These are phyloP conservation scores for Fusarium foetens DNA, from an alignment of 2,329 filamentous ascomycete genomes.

Conservation along the genomic window DNA sequence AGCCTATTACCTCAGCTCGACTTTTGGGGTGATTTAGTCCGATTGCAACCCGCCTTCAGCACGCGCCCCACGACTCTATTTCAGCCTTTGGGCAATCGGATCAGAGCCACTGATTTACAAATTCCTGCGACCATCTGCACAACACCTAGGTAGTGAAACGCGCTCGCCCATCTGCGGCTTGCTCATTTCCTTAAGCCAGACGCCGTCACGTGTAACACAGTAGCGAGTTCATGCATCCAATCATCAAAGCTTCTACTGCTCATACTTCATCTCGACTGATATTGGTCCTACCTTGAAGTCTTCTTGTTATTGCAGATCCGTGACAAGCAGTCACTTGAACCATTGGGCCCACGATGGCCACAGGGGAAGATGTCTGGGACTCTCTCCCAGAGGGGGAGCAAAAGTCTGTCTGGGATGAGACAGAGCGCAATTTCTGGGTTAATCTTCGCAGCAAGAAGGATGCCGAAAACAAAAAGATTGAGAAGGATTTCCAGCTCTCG, in stretches of 20 bases:
- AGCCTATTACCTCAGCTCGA: conserved; percentile 23
- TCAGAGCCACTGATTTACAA: conserved; percentile 33
- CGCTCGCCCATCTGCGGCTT: neutral
- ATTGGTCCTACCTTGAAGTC: neutral
- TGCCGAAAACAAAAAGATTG: conserved; percentile 35
- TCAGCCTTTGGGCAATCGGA: conserved; percentile 35
- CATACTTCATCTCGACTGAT: neutral
- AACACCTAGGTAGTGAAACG: conserved; percentile 20
- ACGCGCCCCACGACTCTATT: conserved; percentile 39
- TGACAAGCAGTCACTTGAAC: neutral
- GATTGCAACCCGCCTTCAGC: conserved; percentile 31
- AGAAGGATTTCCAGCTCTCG: conserved; percentile 42
- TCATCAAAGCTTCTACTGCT: conserved; percentile 2
- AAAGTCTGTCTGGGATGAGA: conserved; percentile 50
- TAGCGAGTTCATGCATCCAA: conserved; percentile 11
- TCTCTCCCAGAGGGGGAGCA: conserved; percentile 48
- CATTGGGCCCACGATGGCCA: conserved; percentile 32
- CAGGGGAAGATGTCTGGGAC: conserved; percentile 44
- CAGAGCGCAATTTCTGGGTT: conserved; percentile 51
- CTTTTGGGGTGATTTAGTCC: conserved; percentile 21
- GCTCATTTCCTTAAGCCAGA: conserved; percentile 2
- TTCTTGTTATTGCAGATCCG: neutral
- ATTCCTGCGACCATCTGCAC: conserved; percentile 25
- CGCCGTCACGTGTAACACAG: conserved; percentile 12
- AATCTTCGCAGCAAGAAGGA: conserved; percentile 43